Evolutionary conservation across 352 stramenopile genomes (phyloP).

Genomic region (Aphanomyces astaci): DNA sequence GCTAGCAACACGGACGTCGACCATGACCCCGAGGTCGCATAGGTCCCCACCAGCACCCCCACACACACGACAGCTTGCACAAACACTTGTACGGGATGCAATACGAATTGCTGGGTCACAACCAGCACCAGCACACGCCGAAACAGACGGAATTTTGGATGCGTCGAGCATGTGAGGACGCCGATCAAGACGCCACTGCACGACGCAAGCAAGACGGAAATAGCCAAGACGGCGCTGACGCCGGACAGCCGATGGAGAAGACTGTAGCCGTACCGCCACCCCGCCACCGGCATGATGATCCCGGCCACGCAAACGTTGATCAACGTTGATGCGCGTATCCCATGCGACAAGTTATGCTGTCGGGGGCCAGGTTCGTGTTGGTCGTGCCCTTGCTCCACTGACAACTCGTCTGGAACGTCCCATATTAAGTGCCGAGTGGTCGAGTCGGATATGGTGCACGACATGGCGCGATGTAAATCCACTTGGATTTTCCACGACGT

Average conservation of each 20-base stretch:
- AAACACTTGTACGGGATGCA: constrained; percentile 72
- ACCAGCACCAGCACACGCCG: constrained; percentile 32
- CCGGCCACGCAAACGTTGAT: background rate
- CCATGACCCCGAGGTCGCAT: constrained; percentile 55
- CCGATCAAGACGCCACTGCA: constrained; percentile 28
- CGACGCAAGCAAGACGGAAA: background rate
- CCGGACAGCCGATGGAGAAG: background rate
- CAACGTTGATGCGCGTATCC: background rate
- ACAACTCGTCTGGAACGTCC: background rate
- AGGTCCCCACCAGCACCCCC: constrained; percentile 67
- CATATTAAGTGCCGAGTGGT: background rate
- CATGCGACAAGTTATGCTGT: background rate
- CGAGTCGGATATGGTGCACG: background rate
- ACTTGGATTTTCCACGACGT: background rate
- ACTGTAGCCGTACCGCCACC: background rate
- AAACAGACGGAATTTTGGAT: constrained; percentile 27
- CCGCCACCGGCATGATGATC: background rate
- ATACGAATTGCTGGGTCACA: constrained; percentile 63
- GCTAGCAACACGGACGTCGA: constrained; percentile 72
- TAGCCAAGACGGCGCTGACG: background rate
- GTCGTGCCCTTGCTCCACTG: too few species aligned
- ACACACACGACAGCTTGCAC: constrained; percentile 62
- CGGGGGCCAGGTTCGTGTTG: too few species aligned
- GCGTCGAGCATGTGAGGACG: constrained; percentile 57
- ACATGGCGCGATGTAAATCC: background rate